Evolutionary conservation across 2,329 filamentous ascomycete species (phyloP), one percentile per base, ranked within the genome.

Genomic region (Hypoxylon rubiginosum): DNA sequence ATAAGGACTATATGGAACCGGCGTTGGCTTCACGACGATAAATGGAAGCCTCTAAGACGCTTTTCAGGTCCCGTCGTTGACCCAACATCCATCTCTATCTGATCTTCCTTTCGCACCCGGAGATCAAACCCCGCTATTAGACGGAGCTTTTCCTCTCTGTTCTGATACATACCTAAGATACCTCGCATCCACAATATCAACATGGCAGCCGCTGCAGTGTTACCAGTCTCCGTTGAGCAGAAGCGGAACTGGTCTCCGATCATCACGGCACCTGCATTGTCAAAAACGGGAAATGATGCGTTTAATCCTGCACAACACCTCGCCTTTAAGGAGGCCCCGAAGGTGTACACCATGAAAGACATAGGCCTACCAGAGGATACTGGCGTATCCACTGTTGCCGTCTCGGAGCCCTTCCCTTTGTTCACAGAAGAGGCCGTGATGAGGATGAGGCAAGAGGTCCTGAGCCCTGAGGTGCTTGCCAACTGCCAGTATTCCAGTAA

Each of bases 331-430:
- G 74, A 82, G 13, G 83, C 85, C 10, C 79, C 82, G 13, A 82
- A 85, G 66, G 78, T 86, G 48, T 78, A 87, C 70, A 86, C 82
- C 17, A 91, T 91, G 88, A 82, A 85, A 71, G 88, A 91, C 32
- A 80, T 91, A 55, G 87, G 86, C 1, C 85, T 86, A 43, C 74
- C 81, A 1, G 81, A 86, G 36, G 81, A 82, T 59, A 81, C 79
- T 53, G 89, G 88, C 4, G 82, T 91, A 26, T 91, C 90, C 1
- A 83, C 84, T 0, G 81, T 88, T 52, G 90, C 88, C 11, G 88
- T 90, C 55, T 90, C 88, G 0, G 86, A 90, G 62, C 88, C 89
- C 0, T 91, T 91, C 75, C 82, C 82, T 3, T 81, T 91, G 24
- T 91, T 91, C 77, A 86, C 86, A 10, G 73, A 82, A 32, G 87